Percentiles rank a stretch among this genome's conserved stretches.
Conservation (phyloP, 176 grass and related monocot genomes). For the Olyra latifolia region DNA sequence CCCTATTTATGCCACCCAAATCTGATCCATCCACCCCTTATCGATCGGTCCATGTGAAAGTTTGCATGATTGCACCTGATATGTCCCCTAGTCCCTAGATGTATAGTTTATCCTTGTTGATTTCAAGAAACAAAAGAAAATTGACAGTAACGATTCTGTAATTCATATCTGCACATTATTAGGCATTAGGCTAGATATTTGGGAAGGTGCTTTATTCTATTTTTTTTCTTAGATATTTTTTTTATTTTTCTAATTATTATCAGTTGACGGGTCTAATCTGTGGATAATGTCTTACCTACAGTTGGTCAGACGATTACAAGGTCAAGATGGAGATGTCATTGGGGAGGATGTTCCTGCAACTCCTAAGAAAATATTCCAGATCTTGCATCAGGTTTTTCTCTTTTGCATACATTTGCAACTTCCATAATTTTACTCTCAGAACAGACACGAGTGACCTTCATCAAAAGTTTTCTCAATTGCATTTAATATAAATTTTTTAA, state of each 20-base stretch:
- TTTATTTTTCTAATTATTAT: constrained; percentile 10
- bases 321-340: constrained; percentile 85
- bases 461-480: background rate
- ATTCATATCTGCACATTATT: background rate
- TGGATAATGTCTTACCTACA: constrained; percentile 45
- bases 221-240: background rate
- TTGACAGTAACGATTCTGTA: background rate
- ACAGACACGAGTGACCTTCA: background rate
- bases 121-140: constrained; percentile 9
- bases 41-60: background rate
- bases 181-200: background rate
- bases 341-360: constrained; percentile 87
- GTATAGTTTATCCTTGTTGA: background rate
- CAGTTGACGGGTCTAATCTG: constrained; percentile 9
- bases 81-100: background rate
- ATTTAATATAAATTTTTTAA: background rate
- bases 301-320: constrained; percentile 94
- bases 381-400: constrained; percentile 84
- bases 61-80: background rate
- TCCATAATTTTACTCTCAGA: constrained; percentile 2
- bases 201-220: background rate
- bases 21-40: background rate
- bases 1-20: too few relatives aligned
- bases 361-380: constrained; percentile 99
- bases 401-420: constrained; percentile 18